Evolutionary conservation across 1,139 yeast species (phyloP), one percentile per base, ranked within the genome.

Genomic region (Hyphopichia fennica): DNA sequence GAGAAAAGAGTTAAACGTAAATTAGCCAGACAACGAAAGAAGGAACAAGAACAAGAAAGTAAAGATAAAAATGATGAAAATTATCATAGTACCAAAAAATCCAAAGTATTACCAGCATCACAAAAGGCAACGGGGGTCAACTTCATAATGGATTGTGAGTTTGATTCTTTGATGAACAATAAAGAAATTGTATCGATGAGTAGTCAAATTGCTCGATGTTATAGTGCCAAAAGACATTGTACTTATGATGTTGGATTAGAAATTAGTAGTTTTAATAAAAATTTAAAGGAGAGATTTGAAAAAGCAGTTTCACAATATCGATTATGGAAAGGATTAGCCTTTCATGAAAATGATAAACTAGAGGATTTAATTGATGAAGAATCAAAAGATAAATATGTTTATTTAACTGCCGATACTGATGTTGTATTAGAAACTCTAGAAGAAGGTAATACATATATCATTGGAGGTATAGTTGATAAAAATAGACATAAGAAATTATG

Each of bases 391-490:
- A 77, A 77, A 41, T 69, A 70, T 44, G 75, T 88, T 0, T 93
- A 93, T 57, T 69, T 93, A 35, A 84, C 96, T 1, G 96, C 98
- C 0, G 99, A 93, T 54, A 84, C 96, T 0, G 87, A 84, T 15
- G 86, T 86, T 22, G 69, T 65, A 33, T 76, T 77, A 17, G 65
- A 86, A 29, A 79, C 77, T 16, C 67, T 93, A 39, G 82, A 84
- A 46, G 79, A 82, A 4, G 84, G 82, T 4, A 75, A 76, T 60
- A 86, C 95, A 0, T 93, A 93, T 54, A 79, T 91, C 37, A 82
- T 93, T 41, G 99, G 99, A 9, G 99, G 99, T 0, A 91, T 93
- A 42, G 98, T 93, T 8, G 99, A 93, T 62, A 93, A 91, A 63
- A 95, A 95, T 49, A 77, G 98, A 52, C 87, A 93, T 69, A 91